Conservation (phyloP, 1,139 yeast genomes). For the Sugiyamaella grinbergsii region DNA sequence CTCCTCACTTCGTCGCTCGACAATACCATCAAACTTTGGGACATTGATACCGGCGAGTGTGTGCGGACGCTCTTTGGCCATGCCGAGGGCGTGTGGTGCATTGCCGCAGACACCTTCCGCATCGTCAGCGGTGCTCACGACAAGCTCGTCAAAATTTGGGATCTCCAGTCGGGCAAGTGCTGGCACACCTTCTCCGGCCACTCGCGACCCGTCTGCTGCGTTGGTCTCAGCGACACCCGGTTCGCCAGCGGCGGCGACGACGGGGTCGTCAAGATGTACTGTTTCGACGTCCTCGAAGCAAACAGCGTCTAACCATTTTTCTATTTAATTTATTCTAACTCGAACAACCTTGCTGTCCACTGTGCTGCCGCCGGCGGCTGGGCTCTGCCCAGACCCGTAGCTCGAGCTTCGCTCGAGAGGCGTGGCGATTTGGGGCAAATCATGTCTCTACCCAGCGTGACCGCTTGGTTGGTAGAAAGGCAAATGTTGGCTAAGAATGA, state of each 20-base stretch:
- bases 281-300: conserved; percentile 53
- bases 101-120: conserved; percentile 92
- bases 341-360: background rate
- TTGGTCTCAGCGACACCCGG: conserved; percentile 84
- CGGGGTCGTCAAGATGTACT: conserved; percentile 79
- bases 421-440: too few relatives aligned
- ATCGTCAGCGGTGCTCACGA: conserved; percentile 95
- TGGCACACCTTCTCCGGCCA: conserved; percentile 87
- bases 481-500: too few relatives aligned
- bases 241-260: conserved; percentile 89
- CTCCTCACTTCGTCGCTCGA: conserved; percentile 85
- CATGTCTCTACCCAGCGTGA: too few relatives aligned
- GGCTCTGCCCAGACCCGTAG: conserved; percentile 10
- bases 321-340: background rate
- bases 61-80: conserved; percentile 95
- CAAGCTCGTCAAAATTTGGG: conserved; percentile 90
- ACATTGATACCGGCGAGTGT: conserved; percentile 80
- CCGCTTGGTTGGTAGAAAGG: too few relatives aligned
- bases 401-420: too few relatives aligned
- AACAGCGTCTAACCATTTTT: background rate
- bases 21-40: conserved; percentile 94
- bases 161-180: conserved; percentile 88
- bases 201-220: conserved; percentile 77
- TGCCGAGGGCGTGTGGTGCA: conserved; percentile 96
- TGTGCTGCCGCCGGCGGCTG: conserved; percentile 10